These are phyloP conservation scores for Misopates orontium DNA, from an alignment of 257 asterid species.

Conservation along the genomic window DNA sequence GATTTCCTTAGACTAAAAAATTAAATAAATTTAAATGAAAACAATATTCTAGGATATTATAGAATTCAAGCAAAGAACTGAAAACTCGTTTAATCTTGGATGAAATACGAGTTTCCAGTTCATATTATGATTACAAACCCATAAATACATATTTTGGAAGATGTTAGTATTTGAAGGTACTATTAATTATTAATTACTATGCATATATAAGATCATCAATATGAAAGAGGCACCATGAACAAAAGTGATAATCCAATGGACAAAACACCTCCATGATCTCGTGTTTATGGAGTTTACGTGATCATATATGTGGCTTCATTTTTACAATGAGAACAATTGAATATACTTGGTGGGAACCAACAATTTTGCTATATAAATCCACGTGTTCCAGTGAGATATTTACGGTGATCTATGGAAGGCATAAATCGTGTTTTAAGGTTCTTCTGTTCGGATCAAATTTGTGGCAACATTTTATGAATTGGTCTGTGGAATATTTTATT, in stretches of 20 bases:
- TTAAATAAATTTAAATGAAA: no score
- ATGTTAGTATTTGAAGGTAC: no score
- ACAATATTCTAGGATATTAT: no score
- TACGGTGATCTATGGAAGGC: slow-evolving; percentile 21
- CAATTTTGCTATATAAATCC: slow-evolving; percentile 21
- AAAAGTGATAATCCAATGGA: slow-evolving; percentile 41
- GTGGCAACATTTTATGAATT: slow-evolving; percentile 11
- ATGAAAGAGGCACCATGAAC: not conserved
- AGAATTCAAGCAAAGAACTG: no score
- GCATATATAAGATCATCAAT: not conserved
- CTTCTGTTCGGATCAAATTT: not conserved
- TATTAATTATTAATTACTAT: no score
- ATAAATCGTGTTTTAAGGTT: slow-evolving; percentile 34
- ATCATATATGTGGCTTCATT: not conserved
- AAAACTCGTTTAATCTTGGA: no score
- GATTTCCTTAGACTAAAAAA: no score
- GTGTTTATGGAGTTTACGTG: slow-evolving; percentile 8
- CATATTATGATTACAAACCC: no score
- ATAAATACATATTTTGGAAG: no score
- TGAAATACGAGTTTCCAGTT: no score
- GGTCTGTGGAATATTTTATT: not conserved
- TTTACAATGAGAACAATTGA: not conserved
- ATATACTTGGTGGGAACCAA: slow-evolving; percentile 27
- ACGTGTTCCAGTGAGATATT: not conserved
- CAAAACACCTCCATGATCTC: slow-evolving; percentile 30